Conservation (phyloP, 768 basidiomycete species). For the Amanita molliuscula region DNA sequence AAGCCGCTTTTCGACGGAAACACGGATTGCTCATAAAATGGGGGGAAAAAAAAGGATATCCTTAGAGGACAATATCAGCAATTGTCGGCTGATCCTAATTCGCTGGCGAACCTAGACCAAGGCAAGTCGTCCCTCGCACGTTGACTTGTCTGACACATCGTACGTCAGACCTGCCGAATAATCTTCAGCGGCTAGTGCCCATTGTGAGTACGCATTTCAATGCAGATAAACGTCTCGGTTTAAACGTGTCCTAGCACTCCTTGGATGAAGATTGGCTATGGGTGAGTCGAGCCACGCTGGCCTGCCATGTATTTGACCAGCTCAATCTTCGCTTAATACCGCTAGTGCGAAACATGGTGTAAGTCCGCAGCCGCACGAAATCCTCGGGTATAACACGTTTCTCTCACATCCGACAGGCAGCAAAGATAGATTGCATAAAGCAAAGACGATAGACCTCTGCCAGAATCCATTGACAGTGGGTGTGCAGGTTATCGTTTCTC, state of each 20-base stretch:
- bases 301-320: neutral
- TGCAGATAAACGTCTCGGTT: conserved; percentile 1
- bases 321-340: conserved; percentile 3
- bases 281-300: conserved; percentile 33
- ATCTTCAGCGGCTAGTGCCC: conserved; percentile 84
- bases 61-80: conserved; percentile 88
- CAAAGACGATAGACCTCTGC: conserved; percentile 91
- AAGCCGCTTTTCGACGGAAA: conserved; percentile 9
- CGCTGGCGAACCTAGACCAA: conserved; percentile 92
- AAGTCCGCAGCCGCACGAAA: conserved; percentile 19
- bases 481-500: conserved; percentile 8
- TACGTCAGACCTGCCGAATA: conserved; percentile 84
- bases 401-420: conserved; percentile 37
- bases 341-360: conserved; percentile 98
- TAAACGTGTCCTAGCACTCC: conserved; percentile 47
- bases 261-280: conserved; percentile 93
- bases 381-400: neutral
- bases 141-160: neutral
- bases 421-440: conserved; percentile 72
- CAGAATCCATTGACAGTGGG: conserved; percentile 90
- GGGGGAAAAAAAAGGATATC: conserved; percentile 51
- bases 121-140: conserved; percentile 28
- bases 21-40: conserved; percentile 3
- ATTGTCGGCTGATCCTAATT: conserved; percentile 89
- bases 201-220: conserved; percentile 50